A percentile compares a stretch with the other conserved stretches of the same genome.
These are phyloP conservation scores for Proliferodiscus dingleyae DNA, from an alignment of 2,329 filamentous ascomycete genomes.

Conservation along the genomic window DNA sequence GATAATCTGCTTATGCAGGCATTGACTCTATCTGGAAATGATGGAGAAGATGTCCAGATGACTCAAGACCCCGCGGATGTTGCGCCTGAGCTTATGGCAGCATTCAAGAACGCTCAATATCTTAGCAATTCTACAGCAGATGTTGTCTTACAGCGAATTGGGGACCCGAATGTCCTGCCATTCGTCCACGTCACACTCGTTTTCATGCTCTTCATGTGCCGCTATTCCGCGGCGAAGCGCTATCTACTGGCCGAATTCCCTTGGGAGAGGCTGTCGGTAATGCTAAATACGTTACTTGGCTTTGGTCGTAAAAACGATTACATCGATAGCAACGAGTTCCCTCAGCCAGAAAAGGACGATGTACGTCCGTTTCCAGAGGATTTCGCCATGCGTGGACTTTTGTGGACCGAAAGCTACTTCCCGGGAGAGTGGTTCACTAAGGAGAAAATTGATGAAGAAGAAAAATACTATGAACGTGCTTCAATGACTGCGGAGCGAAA, in stretches of 20 bases:
- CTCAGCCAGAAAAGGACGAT: constrained; percentile 23
- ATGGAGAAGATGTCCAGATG: constrained; percentile 13
- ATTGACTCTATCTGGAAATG: constrained; percentile 8
- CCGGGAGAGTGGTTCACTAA: constrained; percentile 24
- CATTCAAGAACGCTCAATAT: constrained; percentile 20
- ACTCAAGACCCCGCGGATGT: neutral
- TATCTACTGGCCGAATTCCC: constrained; percentile 21
- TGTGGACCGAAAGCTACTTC: constrained; percentile 25
- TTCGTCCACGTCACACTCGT: constrained; percentile 28
- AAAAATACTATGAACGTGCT: constrained; percentile 25
- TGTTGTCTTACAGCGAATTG: constrained; percentile 23
- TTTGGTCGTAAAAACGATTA: constrained; percentile 7
- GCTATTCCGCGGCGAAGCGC: constrained; percentile 17
- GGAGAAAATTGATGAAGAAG: constrained; percentile 26
- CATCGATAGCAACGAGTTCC: constrained; percentile 19
- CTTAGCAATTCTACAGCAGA: constrained; percentile 20
- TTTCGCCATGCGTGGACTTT: constrained; percentile 26
- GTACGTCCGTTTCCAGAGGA: constrained; percentile 27
- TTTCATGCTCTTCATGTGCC: constrained; percentile 23
- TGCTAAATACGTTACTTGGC: constrained; percentile 24
- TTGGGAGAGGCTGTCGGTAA: constrained; percentile 19
- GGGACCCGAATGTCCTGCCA: constrained; percentile 27
- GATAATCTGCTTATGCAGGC: constrained; percentile 27
- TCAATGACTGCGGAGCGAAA: constrained; percentile 25
- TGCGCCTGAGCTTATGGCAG: neutral